Conservation (phyloP, 805 yeast species). For the Metschnikowia similis region DNA sequence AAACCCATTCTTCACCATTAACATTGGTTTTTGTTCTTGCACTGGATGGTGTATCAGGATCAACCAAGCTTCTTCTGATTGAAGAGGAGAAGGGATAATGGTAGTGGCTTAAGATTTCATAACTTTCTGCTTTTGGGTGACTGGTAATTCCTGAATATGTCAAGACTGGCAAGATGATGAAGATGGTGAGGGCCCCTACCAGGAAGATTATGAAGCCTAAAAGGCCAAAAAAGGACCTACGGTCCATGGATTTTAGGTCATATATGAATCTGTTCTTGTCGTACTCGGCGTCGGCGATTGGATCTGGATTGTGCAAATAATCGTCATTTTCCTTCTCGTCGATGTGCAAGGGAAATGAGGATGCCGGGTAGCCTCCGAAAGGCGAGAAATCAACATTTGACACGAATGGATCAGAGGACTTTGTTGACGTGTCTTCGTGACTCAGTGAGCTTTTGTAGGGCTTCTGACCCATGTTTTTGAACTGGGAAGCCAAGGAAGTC, state of each 20-base stretch:
- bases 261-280: conserved; percentile 64
- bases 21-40: conserved; percentile 21
- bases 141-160: conserved; percentile 70
- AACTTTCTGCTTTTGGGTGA: conserved; percentile 18
- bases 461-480: conserved; percentile 4
- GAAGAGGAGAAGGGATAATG: conserved; percentile 34
- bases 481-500: conserved; percentile 22
- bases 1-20: conserved; percentile 51
- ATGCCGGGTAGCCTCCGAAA: conserved; percentile 95
- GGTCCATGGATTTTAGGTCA: conserved; percentile 66
- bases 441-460: conserved; percentile 9
- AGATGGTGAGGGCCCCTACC: conserved; percentile 61
- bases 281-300: conserved; percentile 82
- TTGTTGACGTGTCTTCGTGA: conserved; percentile 21
- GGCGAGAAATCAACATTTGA: conserved; percentile 72
- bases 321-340: conserved; percentile 96
- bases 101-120: conserved; percentile 21
- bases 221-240: conserved; percentile 56
- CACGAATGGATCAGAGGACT: conserved; percentile 27
- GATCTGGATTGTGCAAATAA: conserved; percentile 93
- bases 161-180: conserved; percentile 76
- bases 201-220: conserved; percentile 56
- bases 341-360: conserved; percentile 82
- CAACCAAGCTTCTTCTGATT: conserved; percentile 33
- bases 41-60: conserved; percentile 38